Conservation (phyloP, 208 protist species). For the Crithidia acanthocephali region DNA sequence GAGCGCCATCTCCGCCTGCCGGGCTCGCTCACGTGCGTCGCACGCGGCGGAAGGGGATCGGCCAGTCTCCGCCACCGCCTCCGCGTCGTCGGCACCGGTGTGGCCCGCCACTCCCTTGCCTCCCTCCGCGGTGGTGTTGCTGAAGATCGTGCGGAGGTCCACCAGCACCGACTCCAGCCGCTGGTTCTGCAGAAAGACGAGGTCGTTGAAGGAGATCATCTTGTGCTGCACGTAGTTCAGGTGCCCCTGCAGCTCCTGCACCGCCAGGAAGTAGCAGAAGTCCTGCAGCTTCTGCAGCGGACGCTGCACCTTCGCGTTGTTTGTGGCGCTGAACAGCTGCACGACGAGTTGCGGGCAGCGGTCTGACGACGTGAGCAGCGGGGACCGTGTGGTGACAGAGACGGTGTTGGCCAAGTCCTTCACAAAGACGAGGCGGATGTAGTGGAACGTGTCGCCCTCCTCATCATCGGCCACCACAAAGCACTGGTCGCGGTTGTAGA, state of each 20-base stretch:
- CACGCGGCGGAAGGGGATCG: no score
- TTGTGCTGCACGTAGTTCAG: constrained; percentile 90
- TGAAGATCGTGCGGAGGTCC: constrained; percentile 34
- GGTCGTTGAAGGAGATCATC: constrained; percentile 81
- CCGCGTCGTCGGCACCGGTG: constrained; percentile 11
- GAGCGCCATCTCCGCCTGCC: constrained; percentile 48
- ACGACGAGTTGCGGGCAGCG: constrained; percentile 78
- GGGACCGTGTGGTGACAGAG: constrained; percentile 49
- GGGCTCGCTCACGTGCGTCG: neutral
- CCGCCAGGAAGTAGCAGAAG: constrained; percentile 85
- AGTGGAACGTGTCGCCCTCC: constrained; percentile 85
- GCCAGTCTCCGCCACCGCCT: neutral
- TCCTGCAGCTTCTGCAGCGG: constrained; percentile 82
- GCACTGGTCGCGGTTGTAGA: constrained; percentile 89
- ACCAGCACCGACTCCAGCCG: constrained; percentile 59
- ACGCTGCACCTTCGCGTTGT: constrained; percentile 58
- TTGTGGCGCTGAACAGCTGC: constrained; percentile 83
- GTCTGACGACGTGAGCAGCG: constrained; percentile 51
- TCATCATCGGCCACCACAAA: constrained; percentile 87
- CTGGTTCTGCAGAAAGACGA: constrained; percentile 84
- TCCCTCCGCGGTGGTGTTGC: neutral
- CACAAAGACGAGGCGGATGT: constrained; percentile 87
- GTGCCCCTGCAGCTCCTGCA: constrained; percentile 89
- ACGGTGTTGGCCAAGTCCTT: constrained; percentile 64
- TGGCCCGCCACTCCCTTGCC: neutral